Evolutionary conservation across 2,329 filamentous ascomycete species (phyloP), one percentile per base, ranked within the genome.

Genomic region (Exserohilum turcica): DNA sequence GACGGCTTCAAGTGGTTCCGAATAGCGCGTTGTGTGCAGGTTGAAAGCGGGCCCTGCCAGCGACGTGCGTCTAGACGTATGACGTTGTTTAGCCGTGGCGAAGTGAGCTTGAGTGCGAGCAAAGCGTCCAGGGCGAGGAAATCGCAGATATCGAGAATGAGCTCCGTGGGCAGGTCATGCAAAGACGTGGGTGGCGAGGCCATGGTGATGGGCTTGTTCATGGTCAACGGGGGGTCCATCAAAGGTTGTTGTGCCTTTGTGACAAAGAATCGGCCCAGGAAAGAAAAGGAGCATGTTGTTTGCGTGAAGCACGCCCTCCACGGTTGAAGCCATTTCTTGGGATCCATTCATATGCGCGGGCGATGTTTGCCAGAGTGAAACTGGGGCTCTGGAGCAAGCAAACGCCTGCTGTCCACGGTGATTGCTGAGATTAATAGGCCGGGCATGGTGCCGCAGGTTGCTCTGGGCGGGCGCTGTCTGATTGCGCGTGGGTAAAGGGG

Each of bases 51-150:
- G 10, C 24, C 31, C 16, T 63, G 57, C 32, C 53, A 62, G n/a
- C 62, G 35, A 15, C 21, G 47, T 5, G 58, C 54, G 6, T 57
- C 37, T 8, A 63, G 52, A 16, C 66, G 59, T 10, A 75, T 46
- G 0, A 56, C 62, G 37, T 59, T 54, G 59, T 74, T 70, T 27
- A 77, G 55, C 9, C 58, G 50, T 9, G 60, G 62, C 40, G 71
- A 65, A 5, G 70, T 66, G 36, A 78, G 70, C 38, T 75, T 75
- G 8, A 78, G 65, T 3, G 77, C 67, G 7, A 78, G 60, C 16
- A 72, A 61, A 21, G 64, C 70, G 35, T 77, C 74, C 0, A 63
- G 61, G 5, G 73, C 64, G 7, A 79, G 70, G 54, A 71, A 56
- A 24, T 72, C 60, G 36, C 64, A 56, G 38, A 78, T 68, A 37